Base-by-base conservation (phyloP, 2,329 filamentous ascomycete genomes). In the Mycosphaerella sp. region DNA sequence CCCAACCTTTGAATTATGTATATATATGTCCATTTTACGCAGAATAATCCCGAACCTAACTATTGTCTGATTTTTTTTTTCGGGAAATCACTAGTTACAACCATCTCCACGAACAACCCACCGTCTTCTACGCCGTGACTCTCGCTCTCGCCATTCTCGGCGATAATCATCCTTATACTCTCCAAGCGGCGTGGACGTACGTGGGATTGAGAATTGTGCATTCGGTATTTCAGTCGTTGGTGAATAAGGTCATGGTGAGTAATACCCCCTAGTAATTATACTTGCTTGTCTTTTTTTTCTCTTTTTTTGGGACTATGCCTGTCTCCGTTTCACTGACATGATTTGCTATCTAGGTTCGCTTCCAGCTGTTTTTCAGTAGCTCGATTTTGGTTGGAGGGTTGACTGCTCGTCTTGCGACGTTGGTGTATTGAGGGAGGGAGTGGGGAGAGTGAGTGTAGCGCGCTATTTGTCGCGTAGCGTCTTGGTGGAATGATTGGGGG, bases 121-220 rank as follows among this genome's bases (percentile, higher is more conserved):
- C 60, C 0, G 69, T 71, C 41, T 76, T 76, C 65, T 76, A 75
- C 62, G 73, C 72, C 14, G 56, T 67, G 2, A 56, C 60, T 1
- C 62, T 76, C 6, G 66, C 67, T 1, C 57, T 76, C 36, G 59
- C 58, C 3, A 46, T 57, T 9, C 63, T 64, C 55, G 62, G 43
- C 51, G 59, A 52, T 42, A 70, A 72, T 32, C 60, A 69, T 0
- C 34, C 23, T 9, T 47, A 53, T 34, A 47, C 51, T 2, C 23
- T 53, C 31, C 46, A 59, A 3, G 60, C 75, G 31, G 73, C 74
- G 2, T 76, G 74, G 74, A 60, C 59, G 0, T 76, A 76, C 59
- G 70, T 75, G 2, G 72, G 68, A 0, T 29, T 71, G 10, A 61
- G 74, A 10, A 60, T 75, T 5, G 46, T 67, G 56, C 74, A 77